Evolutionary conservation across 139 green algal genomes (phyloP), one percentile per base, ranked within the genome.

Genomic region (Chlorella sp.): DNA sequence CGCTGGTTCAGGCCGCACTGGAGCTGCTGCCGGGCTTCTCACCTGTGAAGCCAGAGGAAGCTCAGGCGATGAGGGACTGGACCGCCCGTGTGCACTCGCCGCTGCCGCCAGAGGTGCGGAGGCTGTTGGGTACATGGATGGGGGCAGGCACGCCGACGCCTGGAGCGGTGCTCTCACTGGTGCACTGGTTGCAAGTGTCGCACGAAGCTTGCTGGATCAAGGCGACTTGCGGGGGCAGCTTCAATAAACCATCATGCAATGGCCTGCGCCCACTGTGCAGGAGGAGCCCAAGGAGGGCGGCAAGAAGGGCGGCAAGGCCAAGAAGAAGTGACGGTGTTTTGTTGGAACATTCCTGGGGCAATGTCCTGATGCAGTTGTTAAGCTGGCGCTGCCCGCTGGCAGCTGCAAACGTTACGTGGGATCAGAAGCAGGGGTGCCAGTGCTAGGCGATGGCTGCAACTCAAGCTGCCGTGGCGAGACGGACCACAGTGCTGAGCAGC

Each of bases 1-100:
- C 84, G n/a, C 87, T 95, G 24, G 85, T 83, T 8, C 89, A 95
- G 76, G 68, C 90, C 16, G 76, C 93, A 56, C 88, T 94, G 83
- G 92, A 91, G 92, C 82, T 95, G 76, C 72, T 95, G 89, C 85
- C 88, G 86, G 87, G 77, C 91, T 36, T 81, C 36, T 84, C 90
- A 40, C 87, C 92, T 0, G 82, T 92, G 40, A 88, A 84, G 43
- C 76, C 78, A 65, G 92, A 94, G 48, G 74, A 88, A 41, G 86
- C 92, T 60, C 89, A 90, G 67, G 70, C 81, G 54, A 73, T 95
- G 54, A 79, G 89, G 48, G 82, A 81, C 43, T 96, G 92, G 90
- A 89, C 85, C 36, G 91, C 92, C 77, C 92, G 90, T 79, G 92
- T 22, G 74, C 90, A 65, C 80, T 88, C 56, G 89, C 87, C 40